Conservation (phyloP, 495 filamentous ascomycete genomes). For the Hapsidospora chrysogenum region DNA sequence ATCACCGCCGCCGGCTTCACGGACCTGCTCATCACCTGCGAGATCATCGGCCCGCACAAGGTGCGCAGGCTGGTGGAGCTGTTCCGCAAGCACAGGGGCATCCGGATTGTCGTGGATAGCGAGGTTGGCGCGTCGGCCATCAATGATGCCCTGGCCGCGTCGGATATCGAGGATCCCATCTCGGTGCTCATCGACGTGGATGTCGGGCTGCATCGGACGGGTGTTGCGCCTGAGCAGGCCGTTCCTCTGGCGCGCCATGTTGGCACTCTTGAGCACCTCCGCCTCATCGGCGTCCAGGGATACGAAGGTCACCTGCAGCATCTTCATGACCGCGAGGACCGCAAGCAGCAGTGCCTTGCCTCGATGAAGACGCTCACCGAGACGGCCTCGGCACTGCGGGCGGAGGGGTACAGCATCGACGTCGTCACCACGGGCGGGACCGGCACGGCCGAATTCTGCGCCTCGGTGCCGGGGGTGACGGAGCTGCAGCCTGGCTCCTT, state of each 20-base stretch:
- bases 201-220: slow-evolving; percentile 15
- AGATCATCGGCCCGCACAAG: slow-evolving; percentile 14
- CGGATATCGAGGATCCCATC: slow-evolving; percentile 8
- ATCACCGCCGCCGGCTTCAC: slow-evolving; percentile 12
- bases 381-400: slow-evolving; percentile 11
- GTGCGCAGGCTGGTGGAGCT: slow-evolving; percentile 13
- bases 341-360: slow-evolving; percentile 10
- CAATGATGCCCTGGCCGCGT: slow-evolving; percentile 9
- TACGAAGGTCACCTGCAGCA: slow-evolving; percentile 20
- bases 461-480: slow-evolving; percentile 12
- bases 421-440: slow-evolving; percentile 18
- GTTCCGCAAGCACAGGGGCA: slow-evolving; percentile 5
- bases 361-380: slow-evolving; percentile 12
- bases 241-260: slow-evolving; percentile 3
- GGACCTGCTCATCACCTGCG: slow-evolving; percentile 17
- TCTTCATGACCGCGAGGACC: slow-evolving; percentile 9
- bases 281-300: slow-evolving; percentile 6
- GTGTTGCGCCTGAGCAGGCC: slow-evolving; percentile 9
- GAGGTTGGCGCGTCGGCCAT: slow-evolving; percentile 10
- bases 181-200: slow-evolving; percentile 14
- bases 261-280: slow-evolving; percentile 1
- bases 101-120: slow-evolving; percentile 15
- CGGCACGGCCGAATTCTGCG: slow-evolving; percentile 19
- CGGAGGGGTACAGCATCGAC: slow-evolving; percentile 10
- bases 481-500: slow-evolving; percentile 20